Evolutionary conservation across 305 asterid species (phyloP), one percentile per base, ranked within the genome.

Genomic region (Solanum hybrid): DNA sequence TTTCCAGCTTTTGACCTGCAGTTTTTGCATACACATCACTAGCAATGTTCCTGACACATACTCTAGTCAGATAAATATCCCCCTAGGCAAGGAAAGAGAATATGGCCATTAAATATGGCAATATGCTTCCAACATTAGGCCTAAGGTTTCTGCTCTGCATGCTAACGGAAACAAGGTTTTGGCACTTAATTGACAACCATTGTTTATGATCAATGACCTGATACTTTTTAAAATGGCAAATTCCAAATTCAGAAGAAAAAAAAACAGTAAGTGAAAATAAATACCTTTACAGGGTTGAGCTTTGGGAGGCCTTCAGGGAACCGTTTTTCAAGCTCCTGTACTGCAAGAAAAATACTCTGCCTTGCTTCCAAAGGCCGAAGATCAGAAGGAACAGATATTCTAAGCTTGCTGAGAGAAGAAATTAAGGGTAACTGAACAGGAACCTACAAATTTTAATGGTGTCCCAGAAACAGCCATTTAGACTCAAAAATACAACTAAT

Each of bases 371-470:
- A 83, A 16, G 99, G 98, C 83, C 99, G 94, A 91, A 97, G 94
- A 92, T 97, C 99, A 73, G 98, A 89, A 88, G 99, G 99, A 81
- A 97, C 93, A 16, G 98, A 93, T 93, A 97, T 93, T 92, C 95
- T 94, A 86, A 97, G 94, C 93, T 94, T 96, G 95, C 99, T 97
- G 89, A 97, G 93, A 12, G 98, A 95, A 91, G 99, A 97, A 93
- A 97, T 94, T 80, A 97, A 95, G 91, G 97, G 97, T 94, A 97
- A 90, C 91, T 97, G 99, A 89, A 97, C 99, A 91, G 98, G 99
- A 92, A 97, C 98, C 99, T 97, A 79, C 80, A 76, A 87, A 33
- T 89, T 71, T 67, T 86, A 86, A 67, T 34, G 77, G 46, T 84
- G 31, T 18, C 28, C 18, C 73, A 83, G 75, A 84, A 84, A 51